phyloP scores from a whole-genome alignment of 2,329 filamentous ascomycete species.

The Pseudophaeomoniella oleicola region DNA sequence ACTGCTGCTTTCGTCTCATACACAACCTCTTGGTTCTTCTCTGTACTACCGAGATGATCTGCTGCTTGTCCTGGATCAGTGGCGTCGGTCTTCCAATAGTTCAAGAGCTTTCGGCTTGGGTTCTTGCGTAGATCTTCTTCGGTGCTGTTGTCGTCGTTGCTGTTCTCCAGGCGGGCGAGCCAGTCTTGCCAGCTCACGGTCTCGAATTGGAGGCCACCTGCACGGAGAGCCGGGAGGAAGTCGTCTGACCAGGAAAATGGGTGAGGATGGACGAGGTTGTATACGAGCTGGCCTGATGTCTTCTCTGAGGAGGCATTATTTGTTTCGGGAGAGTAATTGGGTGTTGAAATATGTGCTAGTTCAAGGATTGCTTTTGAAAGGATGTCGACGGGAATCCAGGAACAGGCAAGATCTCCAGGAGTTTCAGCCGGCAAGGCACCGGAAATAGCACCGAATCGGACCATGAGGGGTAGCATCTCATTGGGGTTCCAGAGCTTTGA shows the following conservation, averaged over 20 bases:
- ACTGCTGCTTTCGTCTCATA: neutral
- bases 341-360: neutral
- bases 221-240: neutral
- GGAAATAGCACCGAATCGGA: neutral
- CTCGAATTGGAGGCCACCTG: neutral
- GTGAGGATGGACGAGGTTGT: neutral
- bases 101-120: neutral
- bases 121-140: too few relatives aligned
- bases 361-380: neutral
- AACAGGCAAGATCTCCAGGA: neutral
- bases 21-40: neutral
- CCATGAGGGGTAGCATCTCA: neutral
- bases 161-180: neutral
- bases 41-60: neutral
- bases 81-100: neutral
- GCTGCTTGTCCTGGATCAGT: neutral
- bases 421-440: neutral
- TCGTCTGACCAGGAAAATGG: neutral
- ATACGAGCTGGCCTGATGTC: neutral
- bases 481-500: neutral
- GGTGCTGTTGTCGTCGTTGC: neutral
- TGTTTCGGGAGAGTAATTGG: too few relatives aligned
- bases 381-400: neutral
- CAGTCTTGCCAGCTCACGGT: neutral
- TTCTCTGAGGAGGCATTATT: neutral